These are phyloP conservation scores for Selenicereus undatus DNA, from an alignment of 148 eudicot genomes.

Conservation along the genomic window DNA sequence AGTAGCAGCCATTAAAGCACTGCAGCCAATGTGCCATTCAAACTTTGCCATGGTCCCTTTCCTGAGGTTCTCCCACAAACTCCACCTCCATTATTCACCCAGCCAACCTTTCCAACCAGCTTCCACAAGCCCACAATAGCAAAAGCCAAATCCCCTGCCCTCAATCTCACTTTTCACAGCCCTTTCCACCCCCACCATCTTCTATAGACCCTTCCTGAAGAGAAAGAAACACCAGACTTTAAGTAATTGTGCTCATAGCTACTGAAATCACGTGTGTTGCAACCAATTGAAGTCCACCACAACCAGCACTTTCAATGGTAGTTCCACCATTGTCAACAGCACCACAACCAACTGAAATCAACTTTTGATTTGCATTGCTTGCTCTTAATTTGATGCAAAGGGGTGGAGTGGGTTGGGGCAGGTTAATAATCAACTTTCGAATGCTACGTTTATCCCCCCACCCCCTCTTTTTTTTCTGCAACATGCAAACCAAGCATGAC, in stretches of 20 bases:
- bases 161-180: no score
- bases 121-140: no score
- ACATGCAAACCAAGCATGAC: not conserved
- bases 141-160: no score
- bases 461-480: not conserved
- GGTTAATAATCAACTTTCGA: no score
- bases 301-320: not conserved
- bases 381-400: not conserved
- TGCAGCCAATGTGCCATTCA: no score
- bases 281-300: not conserved
- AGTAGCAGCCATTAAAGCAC: no score
- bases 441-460: not conserved
- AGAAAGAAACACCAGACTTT: not conserved
- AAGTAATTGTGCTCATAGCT: not conserved
- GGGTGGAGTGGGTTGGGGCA: not conserved
- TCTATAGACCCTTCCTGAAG: not conserved
- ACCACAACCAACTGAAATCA: not conserved
- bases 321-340: not conserved
- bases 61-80: no score
- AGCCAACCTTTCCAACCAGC: no score
- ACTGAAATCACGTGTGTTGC: no score
- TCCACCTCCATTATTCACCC: no score
- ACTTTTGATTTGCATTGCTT: not conserved
- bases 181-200: not conserved
- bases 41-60: no score